These are phyloP conservation scores for Boeremia lycopersici DNA, from an alignment of 2,329 filamentous ascomycete genomes.

Conservation along the genomic window DNA sequence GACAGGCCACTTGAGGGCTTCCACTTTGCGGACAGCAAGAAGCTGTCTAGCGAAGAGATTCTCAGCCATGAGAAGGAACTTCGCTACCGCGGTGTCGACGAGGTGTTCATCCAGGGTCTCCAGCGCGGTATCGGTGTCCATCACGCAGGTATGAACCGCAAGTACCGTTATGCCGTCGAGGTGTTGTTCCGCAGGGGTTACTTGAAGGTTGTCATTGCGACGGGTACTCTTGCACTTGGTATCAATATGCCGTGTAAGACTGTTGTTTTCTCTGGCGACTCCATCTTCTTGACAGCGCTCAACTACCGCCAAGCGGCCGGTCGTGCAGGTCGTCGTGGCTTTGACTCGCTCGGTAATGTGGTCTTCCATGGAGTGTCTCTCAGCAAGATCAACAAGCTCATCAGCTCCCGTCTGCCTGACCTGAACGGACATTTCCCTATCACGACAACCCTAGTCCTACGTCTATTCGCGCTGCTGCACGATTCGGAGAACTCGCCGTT, in stretches of 20 bases:
- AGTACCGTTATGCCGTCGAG: conserved; percentile 75
- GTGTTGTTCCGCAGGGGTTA: conserved; percentile 76
- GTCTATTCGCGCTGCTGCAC: conserved; percentile 70
- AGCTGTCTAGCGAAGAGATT: conserved; percentile 64
- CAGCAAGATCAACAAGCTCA: conserved; percentile 68
- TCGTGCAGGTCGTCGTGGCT: conserved; percentile 78
- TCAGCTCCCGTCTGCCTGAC: conserved; percentile 75
- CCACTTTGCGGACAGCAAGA: conserved; percentile 69
- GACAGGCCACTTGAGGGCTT: conserved; percentile 67
- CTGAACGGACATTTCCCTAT: conserved; percentile 79
- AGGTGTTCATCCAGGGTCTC: conserved; percentile 65
- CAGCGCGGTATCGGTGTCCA: conserved; percentile 75
- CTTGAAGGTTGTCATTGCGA: conserved; percentile 72
- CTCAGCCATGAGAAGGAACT: conserved; percentile 60
- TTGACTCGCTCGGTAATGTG: conserved; percentile 80
- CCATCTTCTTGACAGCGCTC: conserved; percentile 72
- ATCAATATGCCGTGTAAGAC: conserved; percentile 79
- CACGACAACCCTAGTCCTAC: conserved; percentile 73
- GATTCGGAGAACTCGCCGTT: conserved; percentile 68
- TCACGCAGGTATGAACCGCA: conserved; percentile 79
- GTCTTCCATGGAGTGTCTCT: conserved; percentile 72
- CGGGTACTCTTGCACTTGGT: conserved; percentile 75
- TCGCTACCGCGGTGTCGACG: conserved; percentile 56
- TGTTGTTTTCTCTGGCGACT: conserved; percentile 77
- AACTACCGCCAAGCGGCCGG: conserved; percentile 80